These are phyloP conservation scores for Arthrinium phaeospermum DNA, from an alignment of 2,329 filamentous ascomycete genomes.

Conservation along the genomic window DNA sequence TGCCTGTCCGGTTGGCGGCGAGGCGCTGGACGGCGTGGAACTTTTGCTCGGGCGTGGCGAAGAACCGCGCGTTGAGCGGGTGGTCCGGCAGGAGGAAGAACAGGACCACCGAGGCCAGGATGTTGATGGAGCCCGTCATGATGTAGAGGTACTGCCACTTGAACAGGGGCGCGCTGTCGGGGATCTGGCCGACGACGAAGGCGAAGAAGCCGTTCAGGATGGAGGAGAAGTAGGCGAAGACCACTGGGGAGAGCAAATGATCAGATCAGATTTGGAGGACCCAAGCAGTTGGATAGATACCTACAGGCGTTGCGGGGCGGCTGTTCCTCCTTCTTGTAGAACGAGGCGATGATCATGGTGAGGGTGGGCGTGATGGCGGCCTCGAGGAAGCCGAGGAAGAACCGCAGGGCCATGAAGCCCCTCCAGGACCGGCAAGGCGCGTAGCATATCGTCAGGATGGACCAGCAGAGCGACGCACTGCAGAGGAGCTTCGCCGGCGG, in stretches of 20 bases:
- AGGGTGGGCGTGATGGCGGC: slow-evolving; percentile 41
- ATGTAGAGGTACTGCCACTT: slow-evolving; percentile 40
- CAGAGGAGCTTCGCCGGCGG: slow-evolving; percentile 36
- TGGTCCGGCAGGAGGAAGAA: slow-evolving; percentile 41
- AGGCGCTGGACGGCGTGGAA: slow-evolving; percentile 39
- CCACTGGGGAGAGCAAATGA: slow-evolving; percentile 29
- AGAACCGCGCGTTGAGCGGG: slow-evolving; percentile 43
- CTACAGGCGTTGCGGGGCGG: slow-evolving; percentile 40
- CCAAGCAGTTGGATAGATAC: not conserved
- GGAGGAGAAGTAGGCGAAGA: slow-evolving; percentile 42
- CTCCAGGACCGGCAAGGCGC: slow-evolving; percentile 35
- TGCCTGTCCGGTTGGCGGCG: slow-evolving; percentile 45
- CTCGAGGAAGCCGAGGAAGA: slow-evolving; percentile 43
- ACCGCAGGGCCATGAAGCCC: slow-evolving; percentile 41
- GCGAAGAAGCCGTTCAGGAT: slow-evolving; percentile 36
- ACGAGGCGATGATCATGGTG: slow-evolving; percentile 42
- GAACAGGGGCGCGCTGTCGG: slow-evolving; percentile 27
- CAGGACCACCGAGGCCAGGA: slow-evolving; percentile 35
- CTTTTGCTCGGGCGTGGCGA: slow-evolving; percentile 33
- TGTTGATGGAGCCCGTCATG: slow-evolving; percentile 39
- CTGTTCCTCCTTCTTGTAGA: slow-evolving; percentile 45
- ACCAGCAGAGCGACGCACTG: slow-evolving; percentile 37
- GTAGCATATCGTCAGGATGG: slow-evolving; percentile 35
- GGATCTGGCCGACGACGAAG: slow-evolving; percentile 37
- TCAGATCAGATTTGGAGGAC: not conserved